Evolutionary conservation across 805 yeast genomes (phyloP).

Genomic region (Priceomyces castillae): DNA sequence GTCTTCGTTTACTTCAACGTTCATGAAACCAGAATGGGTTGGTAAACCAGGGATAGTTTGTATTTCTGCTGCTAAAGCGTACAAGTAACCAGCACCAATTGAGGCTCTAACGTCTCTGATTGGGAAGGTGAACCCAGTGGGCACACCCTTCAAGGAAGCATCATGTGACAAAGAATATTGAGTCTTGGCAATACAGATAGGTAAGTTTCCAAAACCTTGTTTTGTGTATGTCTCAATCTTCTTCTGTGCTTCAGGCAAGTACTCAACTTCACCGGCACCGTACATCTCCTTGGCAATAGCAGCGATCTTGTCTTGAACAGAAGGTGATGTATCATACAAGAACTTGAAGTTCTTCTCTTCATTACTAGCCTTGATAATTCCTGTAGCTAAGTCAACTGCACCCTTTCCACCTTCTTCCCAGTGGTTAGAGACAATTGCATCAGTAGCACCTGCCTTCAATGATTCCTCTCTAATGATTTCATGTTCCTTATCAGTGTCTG

Average conservation of each 20-base stretch:
- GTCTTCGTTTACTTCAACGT: conserved; percentile 74
- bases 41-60: conserved; percentile 86
- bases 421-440: conserved; percentile 78
- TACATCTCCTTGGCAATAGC: conserved; percentile 73
- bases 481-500: conserved; percentile 68
- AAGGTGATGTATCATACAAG: conserved; percentile 57
- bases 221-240: conserved; percentile 65
- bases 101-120: conserved; percentile 76
- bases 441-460: conserved; percentile 72
- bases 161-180: conserved; percentile 84
- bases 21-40: conserved; percentile 84
- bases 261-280: conserved; percentile 71
- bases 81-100: conserved; percentile 81
- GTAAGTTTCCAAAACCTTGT: conserved; percentile 76
- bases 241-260: conserved; percentile 64
- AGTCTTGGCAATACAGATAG: conserved; percentile 83
- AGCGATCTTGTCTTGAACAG: conserved; percentile 65
- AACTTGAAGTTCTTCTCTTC: conserved; percentile 45
- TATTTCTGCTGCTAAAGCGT: conserved; percentile 82
- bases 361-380: conserved; percentile 62
- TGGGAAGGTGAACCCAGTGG: conserved; percentile 75
- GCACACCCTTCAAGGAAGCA: conserved; percentile 79
- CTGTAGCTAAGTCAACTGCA: conserved; percentile 69
- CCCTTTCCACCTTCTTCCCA: conserved; percentile 88
- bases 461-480: conserved; percentile 66